phyloP scores from a whole-genome alignment of 2,329 filamentous ascomycete genomes.

The Drechmeria coniospora region DNA sequence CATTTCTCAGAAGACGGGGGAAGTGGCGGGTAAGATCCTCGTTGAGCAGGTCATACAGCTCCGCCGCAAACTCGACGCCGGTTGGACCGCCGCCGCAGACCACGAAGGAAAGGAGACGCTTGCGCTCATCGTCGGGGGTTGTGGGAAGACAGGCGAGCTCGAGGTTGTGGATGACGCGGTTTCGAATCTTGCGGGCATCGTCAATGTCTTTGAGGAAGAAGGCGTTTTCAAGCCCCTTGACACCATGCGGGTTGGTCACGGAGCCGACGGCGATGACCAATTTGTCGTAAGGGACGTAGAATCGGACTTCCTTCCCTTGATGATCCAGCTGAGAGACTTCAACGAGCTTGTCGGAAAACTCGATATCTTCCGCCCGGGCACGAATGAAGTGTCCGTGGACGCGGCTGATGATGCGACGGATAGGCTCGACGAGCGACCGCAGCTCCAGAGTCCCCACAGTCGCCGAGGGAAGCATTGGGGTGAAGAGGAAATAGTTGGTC shows the following conservation, averaged over 20 bases:
- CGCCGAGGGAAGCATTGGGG: conserved; percentile 91
- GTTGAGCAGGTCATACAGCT: conserved; percentile 90
- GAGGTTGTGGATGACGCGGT: conserved; percentile 75
- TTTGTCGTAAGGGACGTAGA: conserved; percentile 97
- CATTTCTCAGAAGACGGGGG: conserved; percentile 80
- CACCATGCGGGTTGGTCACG: conserved; percentile 85
- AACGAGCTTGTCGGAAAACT: conserved; percentile 81
- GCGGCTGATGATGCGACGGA: conserved; percentile 64
- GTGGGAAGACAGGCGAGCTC: conserved; percentile 88
- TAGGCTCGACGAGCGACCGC: conserved; percentile 81
- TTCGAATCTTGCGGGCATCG: conserved; percentile 80
- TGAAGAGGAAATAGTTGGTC: conserved; percentile 94
- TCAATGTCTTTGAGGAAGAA: conserved; percentile 92
- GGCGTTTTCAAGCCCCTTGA: conserved; percentile 86
- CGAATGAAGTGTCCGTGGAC: conserved; percentile 82
- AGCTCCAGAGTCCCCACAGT: conserved; percentile 91
- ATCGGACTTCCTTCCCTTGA: conserved; percentile 57
- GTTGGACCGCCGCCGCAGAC: conserved; percentile 89
- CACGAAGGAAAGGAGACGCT: conserved; percentile 84
- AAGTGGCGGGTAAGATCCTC: conserved; percentile 78
- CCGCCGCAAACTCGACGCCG: conserved; percentile 93
- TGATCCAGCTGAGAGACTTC: conserved; percentile 65
- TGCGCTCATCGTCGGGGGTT: conserved; percentile 74
- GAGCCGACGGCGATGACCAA: conserved; percentile 85
- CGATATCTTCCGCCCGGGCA: conserved; percentile 72